These are phyloP conservation scores for Martensiomyces pterosporus DNA, from an alignment of 192 early-diverging fungal species.

Conservation along the genomic window DNA sequence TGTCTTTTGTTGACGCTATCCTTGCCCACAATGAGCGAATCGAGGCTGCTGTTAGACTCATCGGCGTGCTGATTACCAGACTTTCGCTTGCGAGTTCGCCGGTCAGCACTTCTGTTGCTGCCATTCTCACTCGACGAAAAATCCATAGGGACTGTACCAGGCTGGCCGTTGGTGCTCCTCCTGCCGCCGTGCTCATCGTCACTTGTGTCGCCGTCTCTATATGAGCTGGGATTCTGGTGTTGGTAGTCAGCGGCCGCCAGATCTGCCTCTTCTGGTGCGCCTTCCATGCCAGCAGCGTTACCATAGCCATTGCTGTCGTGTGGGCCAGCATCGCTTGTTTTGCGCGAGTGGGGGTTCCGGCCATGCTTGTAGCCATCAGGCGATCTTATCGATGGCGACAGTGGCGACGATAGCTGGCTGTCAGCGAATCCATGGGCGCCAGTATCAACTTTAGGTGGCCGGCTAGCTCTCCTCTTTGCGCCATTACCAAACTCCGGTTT, in stretches of 20 bases:
- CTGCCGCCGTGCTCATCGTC: too few relatives aligned
- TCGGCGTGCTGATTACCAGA: constrained; percentile 8
- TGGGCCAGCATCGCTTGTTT: background rate
- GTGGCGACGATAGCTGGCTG: constrained; percentile 4
- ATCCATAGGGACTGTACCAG: background rate
- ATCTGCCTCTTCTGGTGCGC: background rate
- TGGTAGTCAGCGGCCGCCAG: too few relatives aligned
- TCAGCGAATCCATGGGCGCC: background rate
- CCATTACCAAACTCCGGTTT: constrained; percentile 7
- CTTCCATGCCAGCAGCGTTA: too few relatives aligned
- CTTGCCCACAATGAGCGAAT: background rate
- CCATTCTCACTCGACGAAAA: background rate
- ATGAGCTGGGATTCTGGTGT: too few relatives aligned
- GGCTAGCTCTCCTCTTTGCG: constrained; percentile 27
- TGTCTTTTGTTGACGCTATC: constrained; percentile 14
- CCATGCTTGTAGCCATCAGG: constrained; percentile 10
- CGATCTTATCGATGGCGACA: constrained; percentile 7
- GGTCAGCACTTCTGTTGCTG: background rate
- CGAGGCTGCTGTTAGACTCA: background rate
- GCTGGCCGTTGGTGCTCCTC: too few relatives aligned
- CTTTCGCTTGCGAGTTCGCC: constrained; percentile 27
- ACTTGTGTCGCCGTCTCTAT: too few relatives aligned
- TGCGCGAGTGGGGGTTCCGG: constrained; percentile 1
- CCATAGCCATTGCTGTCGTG: too few relatives aligned
- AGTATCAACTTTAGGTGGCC: constrained; percentile 7